Evolutionary conservation across 2,329 filamentous ascomycete genomes (phyloP), one percentile per base, ranked within the genome.

Genomic region (Moelleriella libera): DNA sequence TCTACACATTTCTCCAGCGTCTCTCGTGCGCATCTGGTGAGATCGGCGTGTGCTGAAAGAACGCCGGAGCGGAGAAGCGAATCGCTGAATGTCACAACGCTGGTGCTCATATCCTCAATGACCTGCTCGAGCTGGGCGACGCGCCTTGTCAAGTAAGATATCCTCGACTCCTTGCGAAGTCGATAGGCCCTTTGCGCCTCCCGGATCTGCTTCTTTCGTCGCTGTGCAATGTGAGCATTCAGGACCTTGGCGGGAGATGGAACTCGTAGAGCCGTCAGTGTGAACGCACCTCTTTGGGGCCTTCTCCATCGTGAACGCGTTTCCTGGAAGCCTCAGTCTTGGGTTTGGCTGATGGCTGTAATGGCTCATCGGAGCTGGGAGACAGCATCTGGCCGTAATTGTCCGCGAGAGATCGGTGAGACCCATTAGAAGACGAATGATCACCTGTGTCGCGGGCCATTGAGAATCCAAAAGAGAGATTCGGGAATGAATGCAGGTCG

Each of bases 171-270:
- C 64, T 90, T 90, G 41, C 86, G 78, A 57, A 81, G 76, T 10
- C 86, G 77, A 58, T 92, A 90, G 1, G 85, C 85, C 52, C 85
- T 71, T 60, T 90, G 86, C 1, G 86, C 86, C 49, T 88, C 73
- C 37, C 86, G 78, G 51, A 92, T 88, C 60, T 92, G 86, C 6
- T 84, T 87, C 48, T 86, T 75, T 46, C 86, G 80, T 51, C 84
- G 79, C 82, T 82, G 21, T 43, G 7, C 12, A 30, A 14, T 31
- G 30, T 30, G 28, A 21, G 42, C 9, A 14, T 41, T 14, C 14
- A 44, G 12, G 3, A 5, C 21, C 21, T 31, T 3, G 21, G 28
- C 7, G 29, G 2, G 7, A 6, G 31, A 44, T 4, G 9, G 30
- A 29, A 10, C 34, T n/a, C 10, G 40, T 14, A 14, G 40, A 41